Percentiles rank a stretch among this genome's conserved stretches.
Evolutionary conservation across 2,329 filamentous ascomycete species (phyloP).

Genomic region (Cryphonectria japonica): DNA sequence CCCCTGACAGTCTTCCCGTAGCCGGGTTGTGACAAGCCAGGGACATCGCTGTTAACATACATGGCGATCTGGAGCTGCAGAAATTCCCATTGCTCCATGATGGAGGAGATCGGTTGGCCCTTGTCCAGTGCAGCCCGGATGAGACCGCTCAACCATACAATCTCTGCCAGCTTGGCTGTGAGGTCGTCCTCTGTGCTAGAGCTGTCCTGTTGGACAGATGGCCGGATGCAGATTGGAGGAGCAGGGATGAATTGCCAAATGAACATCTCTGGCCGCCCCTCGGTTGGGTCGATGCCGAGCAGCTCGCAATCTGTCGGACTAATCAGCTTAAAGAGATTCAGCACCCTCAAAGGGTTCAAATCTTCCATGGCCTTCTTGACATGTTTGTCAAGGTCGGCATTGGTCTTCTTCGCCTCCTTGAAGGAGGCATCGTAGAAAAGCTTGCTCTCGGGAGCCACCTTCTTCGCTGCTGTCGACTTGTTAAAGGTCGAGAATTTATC

Average conservation of each 20-base stretch:
- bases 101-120: constrained; percentile 81
- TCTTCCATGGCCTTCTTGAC: constrained; percentile 92
- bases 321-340: constrained; percentile 91
- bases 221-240: constrained; percentile 90
- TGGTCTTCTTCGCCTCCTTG: constrained; percentile 73
- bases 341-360: constrained; percentile 82
- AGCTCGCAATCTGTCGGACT: constrained; percentile 86
- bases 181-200: constrained; percentile 96
- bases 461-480: constrained; percentile 83
- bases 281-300: constrained; percentile 81
- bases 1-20: constrained; percentile 89
- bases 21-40: constrained; percentile 85
- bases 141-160: constrained; percentile 87
- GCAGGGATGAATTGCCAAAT: constrained; percentile 96
- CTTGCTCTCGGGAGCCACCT: constrained; percentile 81
- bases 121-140: constrained; percentile 82
- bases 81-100: constrained; percentile 99
- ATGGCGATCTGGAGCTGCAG: constrained; percentile 93
- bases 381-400: constrained; percentile 87
- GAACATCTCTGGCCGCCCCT: constrained; percentile 93
- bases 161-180: constrained; percentile 95
- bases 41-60: constrained; percentile 97
- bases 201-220: constrained; percentile 90
- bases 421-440: constrained; percentile 86
- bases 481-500: constrained; percentile 91